These are phyloP conservation scores for Acanthamoeba sp. DNA, from an alignment of 208 protist genomes.

Conservation along the genomic window DNA sequence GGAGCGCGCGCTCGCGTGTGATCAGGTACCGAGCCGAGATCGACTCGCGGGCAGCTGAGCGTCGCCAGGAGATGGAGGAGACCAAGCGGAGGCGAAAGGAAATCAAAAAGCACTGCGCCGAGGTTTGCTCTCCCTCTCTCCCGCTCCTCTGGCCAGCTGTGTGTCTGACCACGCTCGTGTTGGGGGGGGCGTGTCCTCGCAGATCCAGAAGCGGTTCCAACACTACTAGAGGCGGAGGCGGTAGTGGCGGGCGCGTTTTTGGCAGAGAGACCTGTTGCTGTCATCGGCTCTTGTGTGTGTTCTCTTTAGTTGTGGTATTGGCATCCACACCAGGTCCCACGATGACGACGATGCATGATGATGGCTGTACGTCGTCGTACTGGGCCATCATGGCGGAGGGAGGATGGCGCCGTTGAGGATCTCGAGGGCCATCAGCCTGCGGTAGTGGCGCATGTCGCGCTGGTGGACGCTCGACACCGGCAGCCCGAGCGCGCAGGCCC, in stretches of 20 bases:
- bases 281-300: too few species aligned
- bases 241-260: too few species aligned
- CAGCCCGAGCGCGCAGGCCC: not conserved
- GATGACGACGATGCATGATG: not conserved
- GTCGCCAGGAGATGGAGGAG: conserved; percentile 31
- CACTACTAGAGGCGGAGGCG: not conserved
- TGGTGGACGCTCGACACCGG: conserved; percentile 28
- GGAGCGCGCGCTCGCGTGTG: too few species aligned
- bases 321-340: too few species aligned
- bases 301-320: too few species aligned
- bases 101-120: conserved; percentile 61
- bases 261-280: too few species aligned
- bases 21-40: conserved; percentile 59
- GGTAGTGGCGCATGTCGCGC: conserved; percentile 76
- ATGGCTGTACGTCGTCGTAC: not conserved
- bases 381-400: not conserved
- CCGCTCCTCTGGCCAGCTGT: not conserved
- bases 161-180: too few species aligned
- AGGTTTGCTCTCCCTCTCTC: not conserved
- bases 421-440: conserved; percentile 77
- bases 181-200: too few species aligned
- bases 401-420: conserved; percentile 5
- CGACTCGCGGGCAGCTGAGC: conserved; percentile 9
- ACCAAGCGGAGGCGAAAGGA: conserved; percentile 19
- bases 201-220: conserved; percentile 29